phyloP scores from a whole-genome alignment of 1,284 basidiomycete genomes.

The Ceratobasidium sp. region DNA sequence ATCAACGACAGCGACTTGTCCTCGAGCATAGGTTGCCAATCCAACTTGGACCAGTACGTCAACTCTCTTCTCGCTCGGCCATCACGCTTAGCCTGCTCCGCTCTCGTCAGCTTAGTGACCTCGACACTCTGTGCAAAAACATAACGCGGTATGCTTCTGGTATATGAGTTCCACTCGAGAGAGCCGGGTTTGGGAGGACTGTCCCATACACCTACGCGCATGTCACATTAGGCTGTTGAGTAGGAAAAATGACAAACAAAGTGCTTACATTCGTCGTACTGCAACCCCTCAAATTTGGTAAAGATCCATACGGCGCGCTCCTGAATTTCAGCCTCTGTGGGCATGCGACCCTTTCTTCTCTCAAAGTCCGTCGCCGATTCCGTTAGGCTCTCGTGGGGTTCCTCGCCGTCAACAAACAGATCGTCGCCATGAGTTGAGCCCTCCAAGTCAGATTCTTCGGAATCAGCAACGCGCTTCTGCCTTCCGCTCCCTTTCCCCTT shows the following conservation, averaged over 20 bases:
- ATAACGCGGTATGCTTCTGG: slow-evolving; percentile 69
- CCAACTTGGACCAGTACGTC: slow-evolving; percentile 59
- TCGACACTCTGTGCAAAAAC: slow-evolving; percentile 67
- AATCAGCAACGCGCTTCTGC: slow-evolving; percentile 44
- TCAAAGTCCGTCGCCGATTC: slow-evolving; percentile 70
- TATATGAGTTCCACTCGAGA: slow-evolving; percentile 66
- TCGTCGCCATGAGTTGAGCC: slow-evolving; percentile 50
- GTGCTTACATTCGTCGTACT: slow-evolving; percentile 80
- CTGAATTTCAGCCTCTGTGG: slow-evolving; percentile 61
- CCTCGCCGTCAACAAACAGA: slow-evolving; percentile 63
- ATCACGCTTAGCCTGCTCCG: slow-evolving; percentile 56
- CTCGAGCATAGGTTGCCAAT: slow-evolving; percentile 55
- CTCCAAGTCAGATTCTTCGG: slow-evolving; percentile 40
- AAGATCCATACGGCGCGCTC: slow-evolving; percentile 69
- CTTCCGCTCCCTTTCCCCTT: slow-evolving; percentile 40
- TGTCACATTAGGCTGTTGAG: neutral
- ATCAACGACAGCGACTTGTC: slow-evolving; percentile 73
- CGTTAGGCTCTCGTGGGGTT: slow-evolving; percentile 60
- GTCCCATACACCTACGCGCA: slow-evolving; percentile 80
- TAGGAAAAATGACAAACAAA: slow-evolving; percentile 36
- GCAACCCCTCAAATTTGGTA: slow-evolving; percentile 89
- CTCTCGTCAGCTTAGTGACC: slow-evolving; percentile 59
- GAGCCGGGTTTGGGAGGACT: slow-evolving; percentile 73
- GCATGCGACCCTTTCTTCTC: slow-evolving; percentile 54
- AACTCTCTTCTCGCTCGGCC: slow-evolving; percentile 57